Evolutionary conservation across 2,329 filamentous ascomycete genomes (phyloP).

Genomic region (Hymenoscyphus albidus): DNA sequence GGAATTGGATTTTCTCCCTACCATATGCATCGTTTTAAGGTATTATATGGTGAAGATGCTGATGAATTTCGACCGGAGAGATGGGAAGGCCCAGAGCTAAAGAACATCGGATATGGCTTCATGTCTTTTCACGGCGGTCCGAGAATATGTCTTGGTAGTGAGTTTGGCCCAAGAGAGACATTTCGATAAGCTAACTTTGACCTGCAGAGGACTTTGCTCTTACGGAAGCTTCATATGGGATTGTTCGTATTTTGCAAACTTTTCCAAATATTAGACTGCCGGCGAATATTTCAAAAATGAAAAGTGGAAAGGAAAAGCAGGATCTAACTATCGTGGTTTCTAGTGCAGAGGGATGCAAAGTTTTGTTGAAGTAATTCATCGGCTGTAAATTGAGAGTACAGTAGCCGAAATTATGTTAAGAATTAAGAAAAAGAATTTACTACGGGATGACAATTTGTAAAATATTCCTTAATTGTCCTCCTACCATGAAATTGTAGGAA

Average conservation of each 20-base stretch:
- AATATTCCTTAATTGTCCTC: no score
- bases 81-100: constrained; percentile 59
- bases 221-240: constrained; percentile 20
- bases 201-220: constrained; percentile 27
- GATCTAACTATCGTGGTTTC: constrained; percentile 1
- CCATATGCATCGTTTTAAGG: constrained; percentile 33
- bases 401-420: no score
- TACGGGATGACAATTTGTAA: no score
- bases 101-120: constrained; percentile 57
- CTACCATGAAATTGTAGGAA: no score
- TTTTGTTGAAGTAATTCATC: not conserved
- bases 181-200: not conserved
- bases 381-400: no score
- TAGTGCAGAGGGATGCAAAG: constrained; percentile 1
- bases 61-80: constrained; percentile 70
- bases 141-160: constrained; percentile 61
- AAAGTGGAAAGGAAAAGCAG: not conserved
- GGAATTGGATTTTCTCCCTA: constrained; percentile 27
- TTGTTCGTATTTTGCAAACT: not conserved
- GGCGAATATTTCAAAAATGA: not conserved
- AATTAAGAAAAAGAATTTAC: no score
- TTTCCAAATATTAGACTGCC: not conserved
- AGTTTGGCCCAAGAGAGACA: constrained; percentile 7
- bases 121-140: constrained; percentile 71
- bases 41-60: constrained; percentile 68